Evolutionary conservation across 192 early-diverging fungal species (phyloP).

Genomic region (Backusella parvicylindrica): DNA sequence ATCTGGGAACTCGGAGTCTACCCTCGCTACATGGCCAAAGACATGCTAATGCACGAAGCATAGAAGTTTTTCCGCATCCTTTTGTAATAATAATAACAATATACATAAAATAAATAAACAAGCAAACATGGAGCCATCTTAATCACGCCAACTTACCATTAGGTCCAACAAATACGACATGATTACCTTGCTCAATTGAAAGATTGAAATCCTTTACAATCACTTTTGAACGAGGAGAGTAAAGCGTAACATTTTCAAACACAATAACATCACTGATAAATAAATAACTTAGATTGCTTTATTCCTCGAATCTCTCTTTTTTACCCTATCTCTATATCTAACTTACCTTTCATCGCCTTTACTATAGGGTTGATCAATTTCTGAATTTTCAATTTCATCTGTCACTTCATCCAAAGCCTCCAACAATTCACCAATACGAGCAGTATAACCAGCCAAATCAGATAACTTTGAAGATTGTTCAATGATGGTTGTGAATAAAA

Average conservation of each 20-base stretch:
- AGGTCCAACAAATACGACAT: conserved; percentile 67
- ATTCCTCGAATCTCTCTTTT: background rate
- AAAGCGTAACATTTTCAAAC: conserved; percentile 35
- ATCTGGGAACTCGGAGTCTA: conserved; percentile 20
- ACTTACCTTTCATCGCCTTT: conserved; percentile 24
- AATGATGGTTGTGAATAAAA: conserved; percentile 69
- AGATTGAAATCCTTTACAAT: conserved; percentile 46
- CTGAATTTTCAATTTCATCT: conserved; percentile 45
- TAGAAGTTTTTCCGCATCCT: conserved; percentile 76
- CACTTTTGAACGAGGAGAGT: conserved; percentile 30
- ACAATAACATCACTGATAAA: conserved; percentile 23
- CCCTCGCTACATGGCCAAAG: conserved; percentile 68
- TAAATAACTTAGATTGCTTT: background rate
- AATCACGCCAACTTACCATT: conserved; percentile 55
- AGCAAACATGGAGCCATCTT: background rate
- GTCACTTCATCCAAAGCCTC: conserved; percentile 61
- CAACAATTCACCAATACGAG: conserved; percentile 78
- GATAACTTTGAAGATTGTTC: conserved; percentile 66
- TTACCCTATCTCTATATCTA: background rate
- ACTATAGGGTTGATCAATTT: conserved; percentile 43
- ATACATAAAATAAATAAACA: background rate
- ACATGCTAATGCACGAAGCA: conserved; percentile 73
- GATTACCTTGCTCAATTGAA: conserved; percentile 45
- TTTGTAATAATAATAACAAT: background rate
- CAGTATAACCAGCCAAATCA: conserved; percentile 77